These are phyloP conservation scores for Penicillium palitans DNA, from an alignment of 2,329 filamentous ascomycete genomes.

Conservation along the genomic window DNA sequence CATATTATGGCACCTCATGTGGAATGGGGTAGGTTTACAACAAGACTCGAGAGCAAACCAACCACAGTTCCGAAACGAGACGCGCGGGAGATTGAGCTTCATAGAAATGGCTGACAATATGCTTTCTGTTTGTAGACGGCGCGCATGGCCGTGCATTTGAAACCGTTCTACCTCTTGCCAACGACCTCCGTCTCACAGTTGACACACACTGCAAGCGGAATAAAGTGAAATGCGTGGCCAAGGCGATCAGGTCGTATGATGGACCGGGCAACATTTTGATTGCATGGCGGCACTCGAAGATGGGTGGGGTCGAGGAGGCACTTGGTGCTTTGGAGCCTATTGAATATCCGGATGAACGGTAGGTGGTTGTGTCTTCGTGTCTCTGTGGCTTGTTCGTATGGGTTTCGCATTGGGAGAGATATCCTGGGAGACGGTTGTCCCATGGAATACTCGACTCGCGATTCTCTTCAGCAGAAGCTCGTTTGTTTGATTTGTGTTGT, in stretches of 20 bases:
- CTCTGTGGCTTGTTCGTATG: neutral
- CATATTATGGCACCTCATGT: conserved; percentile 32
- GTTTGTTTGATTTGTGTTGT: neutral
- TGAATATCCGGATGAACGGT: conserved; percentile 31
- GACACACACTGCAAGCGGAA: conserved; percentile 31
- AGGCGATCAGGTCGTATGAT: conserved; percentile 20
- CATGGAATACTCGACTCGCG: neutral
- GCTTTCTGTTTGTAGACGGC: conserved; percentile 14
- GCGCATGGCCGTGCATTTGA: conserved; percentile 21
- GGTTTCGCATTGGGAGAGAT: neutral
- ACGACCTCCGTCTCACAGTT: conserved; percentile 29
- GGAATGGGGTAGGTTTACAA: conserved; percentile 22
- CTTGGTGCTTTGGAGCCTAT: conserved; percentile 24
- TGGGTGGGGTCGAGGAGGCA: conserved; percentile 22
- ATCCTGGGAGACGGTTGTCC: neutral
- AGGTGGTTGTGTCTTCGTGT: conserved; percentile 9
- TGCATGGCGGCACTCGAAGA: conserved; percentile 32
- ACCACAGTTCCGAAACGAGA: neutral
- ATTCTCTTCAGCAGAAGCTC: neutral
- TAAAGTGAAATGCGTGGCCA: conserved; percentile 24
- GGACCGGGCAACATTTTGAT: conserved; percentile 33
- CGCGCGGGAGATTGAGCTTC: neutral
- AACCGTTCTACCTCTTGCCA: conserved; percentile 30
- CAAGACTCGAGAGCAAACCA: neutral
- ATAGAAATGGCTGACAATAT: conserved; percentile 4